Base-by-base conservation (phyloP, 192 early-diverging fungal genomes). In the Podila clonocystis region DNA sequence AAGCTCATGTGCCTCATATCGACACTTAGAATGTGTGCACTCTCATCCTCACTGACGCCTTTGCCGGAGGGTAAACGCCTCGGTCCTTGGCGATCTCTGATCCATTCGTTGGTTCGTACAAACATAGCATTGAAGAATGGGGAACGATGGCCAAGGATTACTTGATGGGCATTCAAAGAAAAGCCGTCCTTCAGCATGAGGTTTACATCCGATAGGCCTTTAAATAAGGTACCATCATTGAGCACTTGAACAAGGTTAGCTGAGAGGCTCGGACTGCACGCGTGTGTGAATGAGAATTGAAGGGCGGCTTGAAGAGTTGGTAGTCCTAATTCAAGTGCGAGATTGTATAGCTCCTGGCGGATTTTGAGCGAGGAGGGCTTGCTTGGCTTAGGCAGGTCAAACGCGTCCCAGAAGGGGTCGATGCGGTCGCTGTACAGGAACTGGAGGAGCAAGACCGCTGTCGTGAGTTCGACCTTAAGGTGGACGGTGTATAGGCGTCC, bases 81-180 rank as follows among this genome's bases (percentile, higher is more conserved):
- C 13, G 5, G 34, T 2, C 70, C 55, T 62, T 67, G 74, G 24
- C 87, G 83, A 0, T 52, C 49, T 12, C 84, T 70, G 17, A 78
- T 67, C 93, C 93, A 94, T 24, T 78, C 70, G 7, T 85, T 65
- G 26, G 74, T 82, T 7, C 74, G 70, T 20, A 74, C 80, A 31
- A 93, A 82, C 74, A 93, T 79, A n/a, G 88, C 87, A 33, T 83
- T 73, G 74, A 94, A 94, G 72, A 92, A 94, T 9, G 87, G 84
- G 57, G 87, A 91, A 22, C 92, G 82, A 19, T 89, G 87, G 15
- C 85, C 75, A 31, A 92, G 65, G 17, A 92, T 70, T 9, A 88
- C 17, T 69, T 87, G 85, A 60, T 91, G 87, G 4, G 72, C 70
- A 15, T 83, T 38, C 29, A 89, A 26, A 8, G 62, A 58, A 4